phyloP scores from a whole-genome alignment of 2,329 filamentous ascomycete genomes.

The Chrysosphaeria jannelii region DNA sequence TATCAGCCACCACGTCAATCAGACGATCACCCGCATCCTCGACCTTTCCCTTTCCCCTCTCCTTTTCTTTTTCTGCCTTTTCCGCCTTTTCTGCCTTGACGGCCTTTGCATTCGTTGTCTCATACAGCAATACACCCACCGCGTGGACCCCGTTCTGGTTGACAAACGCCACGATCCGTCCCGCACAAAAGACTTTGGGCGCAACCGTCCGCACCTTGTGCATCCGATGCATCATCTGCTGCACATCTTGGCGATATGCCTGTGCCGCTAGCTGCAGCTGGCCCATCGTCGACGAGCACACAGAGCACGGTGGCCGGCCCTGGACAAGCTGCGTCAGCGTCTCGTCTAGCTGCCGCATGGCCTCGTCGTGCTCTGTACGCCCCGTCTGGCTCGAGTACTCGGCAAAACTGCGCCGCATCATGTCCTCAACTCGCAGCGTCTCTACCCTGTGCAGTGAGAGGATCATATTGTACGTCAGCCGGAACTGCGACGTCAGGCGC shows the following conservation, averaged over 20 bases:
- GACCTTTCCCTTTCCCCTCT: too few relatives aligned
- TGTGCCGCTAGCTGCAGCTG: conserved; percentile 57
- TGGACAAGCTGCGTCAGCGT: conserved; percentile 48
- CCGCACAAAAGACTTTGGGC: conserved; percentile 44
- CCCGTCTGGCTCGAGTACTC: conserved; percentile 91
- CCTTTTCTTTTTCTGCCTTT: too few relatives aligned
- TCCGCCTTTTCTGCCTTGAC: too few relatives aligned
- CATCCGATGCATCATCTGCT: conserved; percentile 48
- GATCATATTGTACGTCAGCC: conserved; percentile 98
- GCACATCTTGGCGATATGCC: conserved; percentile 49
- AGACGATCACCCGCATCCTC: too few relatives aligned
- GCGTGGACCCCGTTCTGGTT: conserved; percentile 60
- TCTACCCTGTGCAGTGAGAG: conserved; percentile 83
- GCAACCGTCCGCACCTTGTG: conserved; percentile 48
- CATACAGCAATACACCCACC: conserved; percentile 35
- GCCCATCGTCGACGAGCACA: conserved; percentile 57
- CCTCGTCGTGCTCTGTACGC: conserved; percentile 82
- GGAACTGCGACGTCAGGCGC: conserved; percentile 84
- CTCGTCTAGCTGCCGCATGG: conserved; percentile 71
- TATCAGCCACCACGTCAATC: too few relatives aligned
- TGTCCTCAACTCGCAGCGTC: conserved; percentile 93
- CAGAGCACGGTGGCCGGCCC: conserved; percentile 54
- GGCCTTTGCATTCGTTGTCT: conserved; percentile 14
- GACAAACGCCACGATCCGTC: conserved; percentile 47
- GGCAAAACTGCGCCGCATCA: conserved; percentile 99